Evolutionary conservation across 1,284 basidiomycete species (phyloP).

Genomic region (Moesziomyces parantarcticus): DNA sequence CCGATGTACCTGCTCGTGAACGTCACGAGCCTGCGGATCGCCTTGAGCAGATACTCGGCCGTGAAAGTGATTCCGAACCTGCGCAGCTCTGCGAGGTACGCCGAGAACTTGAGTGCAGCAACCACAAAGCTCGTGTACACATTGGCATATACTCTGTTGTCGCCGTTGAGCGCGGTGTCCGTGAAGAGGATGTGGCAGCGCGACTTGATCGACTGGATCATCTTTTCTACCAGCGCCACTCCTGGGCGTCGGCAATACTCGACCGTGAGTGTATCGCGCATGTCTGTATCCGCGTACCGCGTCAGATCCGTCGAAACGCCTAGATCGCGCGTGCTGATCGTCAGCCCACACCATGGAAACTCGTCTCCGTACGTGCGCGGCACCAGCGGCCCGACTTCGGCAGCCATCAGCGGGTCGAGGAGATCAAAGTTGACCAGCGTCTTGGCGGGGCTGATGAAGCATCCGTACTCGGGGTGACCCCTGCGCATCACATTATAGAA

Average conservation of each 20-base stretch:
- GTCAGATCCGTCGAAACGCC: conserved; percentile 55
- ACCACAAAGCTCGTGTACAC: conserved; percentile 88
- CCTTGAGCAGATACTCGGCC: conserved; percentile 17
- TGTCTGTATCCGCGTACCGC: conserved; percentile 48
- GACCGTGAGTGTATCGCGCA: conserved; percentile 68
- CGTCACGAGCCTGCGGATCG: conserved; percentile 29
- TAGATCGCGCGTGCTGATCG: conserved; percentile 49
- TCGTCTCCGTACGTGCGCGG: conserved; percentile 51
- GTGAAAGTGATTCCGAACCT: conserved; percentile 67
- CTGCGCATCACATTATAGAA: conserved; percentile 84
- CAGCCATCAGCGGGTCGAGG: conserved; percentile 73
- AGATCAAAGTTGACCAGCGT: conserved; percentile 84
- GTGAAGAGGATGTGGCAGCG: conserved; percentile 77
- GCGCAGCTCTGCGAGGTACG: conserved; percentile 76
- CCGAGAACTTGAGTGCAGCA: conserved; percentile 86
- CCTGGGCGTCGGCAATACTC: conserved; percentile 59
- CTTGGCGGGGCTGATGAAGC: conserved; percentile 87
- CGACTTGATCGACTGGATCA: conserved; percentile 53
- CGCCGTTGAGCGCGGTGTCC: conserved; percentile 79
- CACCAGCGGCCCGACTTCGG: conserved; percentile 34
- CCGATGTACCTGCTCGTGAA: conserved; percentile 36
- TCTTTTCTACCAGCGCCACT: conserved; percentile 55
- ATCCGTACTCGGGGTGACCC: conserved; percentile 84
- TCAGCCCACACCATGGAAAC: conserved; percentile 66
- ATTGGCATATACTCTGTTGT: conserved; percentile 78